phyloP scores from a whole-genome alignment of 306 rosid species.

The Acacia crassicarpa region DNA sequence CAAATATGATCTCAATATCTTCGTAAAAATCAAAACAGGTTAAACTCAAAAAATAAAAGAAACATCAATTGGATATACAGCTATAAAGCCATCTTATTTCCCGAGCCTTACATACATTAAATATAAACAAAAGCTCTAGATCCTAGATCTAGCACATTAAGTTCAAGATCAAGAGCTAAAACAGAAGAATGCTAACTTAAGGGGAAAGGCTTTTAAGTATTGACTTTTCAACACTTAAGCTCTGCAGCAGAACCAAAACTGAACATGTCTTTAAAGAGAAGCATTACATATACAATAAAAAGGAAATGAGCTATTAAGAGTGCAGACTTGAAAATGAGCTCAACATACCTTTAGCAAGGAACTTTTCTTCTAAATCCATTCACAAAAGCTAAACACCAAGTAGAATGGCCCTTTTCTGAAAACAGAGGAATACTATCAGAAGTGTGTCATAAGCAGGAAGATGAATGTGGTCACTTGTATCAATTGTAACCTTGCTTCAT shows the following conservation, averaged over 20 bases:
- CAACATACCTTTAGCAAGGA: constrained; percentile 62
- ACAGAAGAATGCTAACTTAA: not conserved
- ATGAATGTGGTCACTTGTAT: constrained; percentile 1
- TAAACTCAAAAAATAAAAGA: constrained; percentile 14
- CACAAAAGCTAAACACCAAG: constrained; percentile 23
- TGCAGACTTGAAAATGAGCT: constrained; percentile 17
- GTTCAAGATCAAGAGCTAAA: constrained; percentile 5
- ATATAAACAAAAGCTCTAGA: not conserved
- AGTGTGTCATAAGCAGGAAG: not conserved
- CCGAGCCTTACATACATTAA: not conserved
- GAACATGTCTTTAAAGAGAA: constrained; percentile 10
- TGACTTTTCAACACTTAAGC: not conserved
- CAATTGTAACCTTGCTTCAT: not conserved
- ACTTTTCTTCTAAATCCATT: constrained; percentile 75
- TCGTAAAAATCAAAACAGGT: not conserved
- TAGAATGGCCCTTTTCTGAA: constrained; percentile 43
- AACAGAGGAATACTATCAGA: constrained; percentile 14
- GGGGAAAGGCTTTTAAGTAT: constrained; percentile 15
- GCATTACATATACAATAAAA: constrained; percentile 15
- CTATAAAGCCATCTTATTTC: not conserved
- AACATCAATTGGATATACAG: not conserved
- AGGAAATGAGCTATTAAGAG: constrained; percentile 5
- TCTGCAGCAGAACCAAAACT: constrained; percentile 17
- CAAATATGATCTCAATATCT: constrained; percentile 14
- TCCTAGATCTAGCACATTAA: constrained; percentile 16